Evolutionary conservation across 352 stramenopile genomes (phyloP).

Genomic region (Phytophthora agathidicida): DNA sequence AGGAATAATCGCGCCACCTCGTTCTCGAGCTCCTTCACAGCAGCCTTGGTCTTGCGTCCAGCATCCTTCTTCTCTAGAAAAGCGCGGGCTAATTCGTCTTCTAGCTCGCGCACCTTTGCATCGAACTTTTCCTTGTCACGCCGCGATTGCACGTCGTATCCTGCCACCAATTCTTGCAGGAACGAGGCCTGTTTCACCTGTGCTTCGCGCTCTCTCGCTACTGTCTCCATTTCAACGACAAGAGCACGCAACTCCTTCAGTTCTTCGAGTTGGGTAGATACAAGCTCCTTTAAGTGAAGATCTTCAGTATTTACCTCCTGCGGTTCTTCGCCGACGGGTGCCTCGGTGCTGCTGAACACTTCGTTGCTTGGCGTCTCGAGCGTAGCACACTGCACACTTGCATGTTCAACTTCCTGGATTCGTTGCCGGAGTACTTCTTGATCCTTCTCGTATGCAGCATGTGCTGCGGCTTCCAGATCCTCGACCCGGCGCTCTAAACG

Average conservation of each 20-base stretch:
- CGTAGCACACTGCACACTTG: conserved; percentile 5
- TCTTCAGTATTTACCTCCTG: conserved; percentile 28
- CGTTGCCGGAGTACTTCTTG: conserved; percentile 36
- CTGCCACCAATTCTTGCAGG: conserved; percentile 36
- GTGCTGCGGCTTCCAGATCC: conserved; percentile 36
- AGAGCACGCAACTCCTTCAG: conserved; percentile 40
- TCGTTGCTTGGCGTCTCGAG: conserved; percentile 9
- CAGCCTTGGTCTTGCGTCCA: conserved; percentile 58
- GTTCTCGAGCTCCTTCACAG: conserved; percentile 60
- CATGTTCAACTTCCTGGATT: conserved; percentile 37
- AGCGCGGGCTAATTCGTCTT: conserved; percentile 56
- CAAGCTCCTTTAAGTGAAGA: conserved; percentile 29
- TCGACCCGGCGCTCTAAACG: conserved; percentile 20
- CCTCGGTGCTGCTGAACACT: not conserved
- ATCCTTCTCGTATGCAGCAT: conserved; percentile 32
- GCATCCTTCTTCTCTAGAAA: conserved; percentile 60
- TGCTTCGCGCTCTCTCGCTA: conserved; percentile 36
- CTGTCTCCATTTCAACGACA: conserved; percentile 43
- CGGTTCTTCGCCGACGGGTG: not conserved
- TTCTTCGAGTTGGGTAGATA: conserved; percentile 36
- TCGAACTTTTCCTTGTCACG: conserved; percentile 44
- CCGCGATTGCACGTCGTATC: conserved; percentile 28
- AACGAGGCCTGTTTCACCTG: conserved; percentile 31
- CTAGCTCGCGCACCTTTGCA: conserved; percentile 48
- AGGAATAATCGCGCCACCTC: conserved; percentile 60